A percentile compares a stretch with the other conserved stretches of the same genome.
These are phyloP conservation scores for Leishmania tropica DNA, from an alignment of 208 protist genomes.

Conservation along the genomic window DNA sequence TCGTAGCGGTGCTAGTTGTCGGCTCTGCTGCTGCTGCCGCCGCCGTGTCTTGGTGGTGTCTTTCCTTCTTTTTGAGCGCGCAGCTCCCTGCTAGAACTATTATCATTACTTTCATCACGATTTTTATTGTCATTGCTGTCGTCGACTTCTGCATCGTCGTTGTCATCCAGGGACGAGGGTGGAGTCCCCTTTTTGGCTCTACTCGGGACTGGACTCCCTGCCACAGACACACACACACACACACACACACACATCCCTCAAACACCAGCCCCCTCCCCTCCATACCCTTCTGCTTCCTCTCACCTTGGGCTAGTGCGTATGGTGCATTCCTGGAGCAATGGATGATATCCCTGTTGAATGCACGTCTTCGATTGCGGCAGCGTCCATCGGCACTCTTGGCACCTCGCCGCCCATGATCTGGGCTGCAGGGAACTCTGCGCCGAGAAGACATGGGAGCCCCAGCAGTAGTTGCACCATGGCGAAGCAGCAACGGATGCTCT, in stretches of 20 bases:
- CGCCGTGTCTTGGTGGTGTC: background rate
- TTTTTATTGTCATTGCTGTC: background rate
- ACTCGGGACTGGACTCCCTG: background rate
- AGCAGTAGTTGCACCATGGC: background rate
- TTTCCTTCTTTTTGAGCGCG: background rate
- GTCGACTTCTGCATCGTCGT: background rate
- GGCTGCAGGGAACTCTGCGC: background rate
- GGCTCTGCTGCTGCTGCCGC: background rate
- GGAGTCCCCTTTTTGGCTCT: background rate
- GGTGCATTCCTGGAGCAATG: background rate
- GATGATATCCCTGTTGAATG: background rate
- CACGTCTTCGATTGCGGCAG: background rate
- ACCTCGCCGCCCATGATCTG: background rate
- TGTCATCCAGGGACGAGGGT: background rate
- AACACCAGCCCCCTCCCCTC: background rate
- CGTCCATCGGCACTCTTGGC: background rate
- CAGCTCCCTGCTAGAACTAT: background rate
- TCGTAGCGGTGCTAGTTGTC: background rate
- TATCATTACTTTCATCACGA: background rate
- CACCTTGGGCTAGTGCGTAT: background rate
- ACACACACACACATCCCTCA: background rate
- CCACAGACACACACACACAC: background rate
- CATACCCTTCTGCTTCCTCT: background rate
- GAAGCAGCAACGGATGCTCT: slow-evolving; percentile 1
- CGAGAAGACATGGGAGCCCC: background rate